phyloP scores from a whole-genome alignment of 1,284 basidiomycete species.

The Sanguinoderma infundibulare region DNA sequence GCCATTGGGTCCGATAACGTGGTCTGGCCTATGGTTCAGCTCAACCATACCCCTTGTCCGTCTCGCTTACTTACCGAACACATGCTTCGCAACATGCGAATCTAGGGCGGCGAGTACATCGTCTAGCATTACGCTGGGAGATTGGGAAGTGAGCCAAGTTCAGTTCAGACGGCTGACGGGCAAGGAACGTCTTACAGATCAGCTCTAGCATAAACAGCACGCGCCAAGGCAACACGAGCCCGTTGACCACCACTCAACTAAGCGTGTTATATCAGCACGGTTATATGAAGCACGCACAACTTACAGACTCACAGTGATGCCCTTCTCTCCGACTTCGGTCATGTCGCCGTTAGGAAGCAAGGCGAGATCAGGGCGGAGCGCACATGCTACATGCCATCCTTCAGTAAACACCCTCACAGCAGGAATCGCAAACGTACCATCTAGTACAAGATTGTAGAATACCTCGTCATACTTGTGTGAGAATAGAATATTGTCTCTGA shows the following conservation, averaged over 20 bases:
- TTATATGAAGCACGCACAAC: no score
- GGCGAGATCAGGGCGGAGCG: constrained; percentile 80
- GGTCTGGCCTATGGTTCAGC: constrained; percentile 52
- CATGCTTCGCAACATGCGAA: constrained; percentile 48
- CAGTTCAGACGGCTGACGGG: constrained; percentile 21
- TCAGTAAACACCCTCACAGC: neutral
- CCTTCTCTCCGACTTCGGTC: constrained; percentile 81
- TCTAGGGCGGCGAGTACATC: constrained; percentile 63
- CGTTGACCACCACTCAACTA: constrained; percentile 75
- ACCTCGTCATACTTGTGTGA: constrained; percentile 85
- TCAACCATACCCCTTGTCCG: no score
- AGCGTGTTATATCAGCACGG: no score
- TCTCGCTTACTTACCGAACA: constrained; percentile 46
- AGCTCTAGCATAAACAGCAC: constrained; percentile 48
- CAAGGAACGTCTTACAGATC: constrained; percentile 40
- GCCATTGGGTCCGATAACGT: constrained; percentile 90
- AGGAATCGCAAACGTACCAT: constrained; percentile 48
- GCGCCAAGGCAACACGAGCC: constrained; percentile 54
- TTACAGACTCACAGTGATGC: constrained; percentile 52
- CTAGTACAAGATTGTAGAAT: constrained; percentile 77
- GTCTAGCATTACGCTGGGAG: constrained; percentile 46
- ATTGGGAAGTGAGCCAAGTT: neutral
- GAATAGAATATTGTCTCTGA: constrained; percentile 91
- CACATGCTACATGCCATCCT: constrained; percentile 67
- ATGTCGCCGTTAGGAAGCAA: constrained; percentile 74